Evolutionary conservation across 2,329 filamentous ascomycete species (phyloP).

Genomic region (Rhytidhysteron rufulum): DNA sequence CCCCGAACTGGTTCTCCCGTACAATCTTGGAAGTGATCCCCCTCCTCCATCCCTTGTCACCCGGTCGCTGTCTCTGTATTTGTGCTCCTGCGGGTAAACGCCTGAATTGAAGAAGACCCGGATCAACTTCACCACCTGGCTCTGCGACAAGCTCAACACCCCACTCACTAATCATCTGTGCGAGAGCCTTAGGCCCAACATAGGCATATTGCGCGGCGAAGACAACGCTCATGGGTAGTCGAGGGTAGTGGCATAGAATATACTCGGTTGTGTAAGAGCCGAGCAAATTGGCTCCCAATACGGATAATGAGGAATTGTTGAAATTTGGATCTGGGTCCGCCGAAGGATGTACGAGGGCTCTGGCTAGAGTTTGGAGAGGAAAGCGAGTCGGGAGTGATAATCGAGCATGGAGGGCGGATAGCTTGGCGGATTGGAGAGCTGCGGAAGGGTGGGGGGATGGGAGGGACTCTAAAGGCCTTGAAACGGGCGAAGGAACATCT

Average conservation of each 20-base stretch:
- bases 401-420: conserved; percentile 87
- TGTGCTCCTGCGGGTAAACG: conserved; percentile 28
- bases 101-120: conserved; percentile 80
- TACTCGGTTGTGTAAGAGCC: conserved; percentile 87
- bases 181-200: conserved; percentile 69
- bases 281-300: conserved; percentile 77
- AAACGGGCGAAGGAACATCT: conserved; percentile 16
- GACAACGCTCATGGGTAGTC: conserved; percentile 82
- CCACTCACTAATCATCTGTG: conserved; percentile 77
- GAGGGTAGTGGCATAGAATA: conserved; percentile 83
- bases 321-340: conserved; percentile 75
- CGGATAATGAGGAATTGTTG: conserved; percentile 83
- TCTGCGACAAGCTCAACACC: conserved; percentile 84
- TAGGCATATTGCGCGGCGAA: conserved; percentile 85
- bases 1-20: conserved; percentile 81
- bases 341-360: conserved; percentile 79
- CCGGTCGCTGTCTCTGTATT: conserved; percentile 23
- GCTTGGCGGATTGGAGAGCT: conserved; percentile 74
- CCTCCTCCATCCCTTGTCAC: conserved; percentile 25
- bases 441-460: conserved; percentile 69
- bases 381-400: conserved; percentile 77
- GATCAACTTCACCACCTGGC: conserved; percentile 87
- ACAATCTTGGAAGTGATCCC: conserved; percentile 66
- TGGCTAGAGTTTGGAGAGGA: conserved; percentile 79
- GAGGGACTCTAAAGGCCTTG: conserved; percentile 39